Percentiles rank a stretch among this genome's conserved stretches.
These are phyloP conservation scores for Phyllosticta ampelicida DNA, from an alignment of 2,329 filamentous ascomycete genomes.

Conservation along the genomic window DNA sequence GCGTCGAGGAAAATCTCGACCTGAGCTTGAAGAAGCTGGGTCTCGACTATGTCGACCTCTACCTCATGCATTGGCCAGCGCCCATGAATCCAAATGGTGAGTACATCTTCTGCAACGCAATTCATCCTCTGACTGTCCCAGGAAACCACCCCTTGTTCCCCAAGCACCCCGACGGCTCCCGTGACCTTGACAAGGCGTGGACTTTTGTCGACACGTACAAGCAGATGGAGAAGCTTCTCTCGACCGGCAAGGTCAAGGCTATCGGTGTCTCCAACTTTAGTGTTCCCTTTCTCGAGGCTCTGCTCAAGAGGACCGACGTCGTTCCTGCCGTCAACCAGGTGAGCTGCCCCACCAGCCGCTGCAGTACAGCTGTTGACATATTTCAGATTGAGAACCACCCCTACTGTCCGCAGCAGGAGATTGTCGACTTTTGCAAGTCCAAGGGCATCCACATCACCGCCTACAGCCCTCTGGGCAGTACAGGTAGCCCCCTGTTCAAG, in stretches of 20 bases:
- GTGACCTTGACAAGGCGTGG: slow-evolving; percentile 60
- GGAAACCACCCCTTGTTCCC: slow-evolving; percentile 66
- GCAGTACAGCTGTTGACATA: neutral
- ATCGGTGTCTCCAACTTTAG: slow-evolving; percentile 42
- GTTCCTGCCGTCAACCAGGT: slow-evolving; percentile 55
- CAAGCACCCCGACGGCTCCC: slow-evolving; percentile 59
- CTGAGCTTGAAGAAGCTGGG: slow-evolving; percentile 64
- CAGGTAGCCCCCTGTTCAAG: slow-evolving; percentile 37
- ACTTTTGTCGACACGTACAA: slow-evolving; percentile 70
- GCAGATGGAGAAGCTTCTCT: slow-evolving; percentile 54
- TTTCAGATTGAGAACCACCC: slow-evolving; percentile 57
- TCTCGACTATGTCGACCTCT: slow-evolving; percentile 72
- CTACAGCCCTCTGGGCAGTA: slow-evolving; percentile 46
- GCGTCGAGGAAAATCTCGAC: slow-evolving; percentile 58
- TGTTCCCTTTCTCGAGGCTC: slow-evolving; percentile 36
- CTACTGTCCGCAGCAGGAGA: slow-evolving; percentile 58
- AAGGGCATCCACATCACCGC: slow-evolving; percentile 64
- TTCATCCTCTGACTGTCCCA: slow-evolving; percentile 18
- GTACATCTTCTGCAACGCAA: slow-evolving; percentile 1
- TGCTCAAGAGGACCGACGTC: slow-evolving; percentile 50
- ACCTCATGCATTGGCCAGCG: slow-evolving; percentile 74
- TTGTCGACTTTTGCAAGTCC: slow-evolving; percentile 56
- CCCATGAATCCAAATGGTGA: slow-evolving; percentile 66
- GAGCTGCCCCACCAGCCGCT: neutral
- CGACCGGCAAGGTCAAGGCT: slow-evolving; percentile 36